A percentile compares a stretch with the other conserved stretches of the same genome.
phyloP scores from a whole-genome alignment of 2,329 filamentous ascomycete genomes.

The Calonectria pseudoturangicola region DNA sequence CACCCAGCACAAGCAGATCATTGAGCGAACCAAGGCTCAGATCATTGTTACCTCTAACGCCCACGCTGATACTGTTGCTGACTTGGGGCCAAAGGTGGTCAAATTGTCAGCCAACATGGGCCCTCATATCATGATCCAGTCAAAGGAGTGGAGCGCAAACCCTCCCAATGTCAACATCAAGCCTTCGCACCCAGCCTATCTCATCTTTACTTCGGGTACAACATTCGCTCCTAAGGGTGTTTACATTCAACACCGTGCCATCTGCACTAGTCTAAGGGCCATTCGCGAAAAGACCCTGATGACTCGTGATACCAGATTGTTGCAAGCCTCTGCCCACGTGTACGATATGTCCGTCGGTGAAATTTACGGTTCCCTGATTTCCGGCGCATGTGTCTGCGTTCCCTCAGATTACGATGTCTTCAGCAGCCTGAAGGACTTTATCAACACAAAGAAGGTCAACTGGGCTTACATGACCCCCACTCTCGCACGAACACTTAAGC shows the following conservation, averaged over 20 bases:
- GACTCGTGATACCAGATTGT: conserved; percentile 20
- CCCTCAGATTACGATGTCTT: conserved; percentile 29
- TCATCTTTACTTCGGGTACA: conserved; percentile 53
- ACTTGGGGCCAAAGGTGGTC: neutral
- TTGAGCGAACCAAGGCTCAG: neutral
- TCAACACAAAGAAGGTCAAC: conserved; percentile 19
- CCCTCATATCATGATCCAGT: neutral
- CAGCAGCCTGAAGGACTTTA: conserved; percentile 22
- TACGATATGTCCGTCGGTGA: conserved; percentile 33
- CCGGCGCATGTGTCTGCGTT: conserved; percentile 38
- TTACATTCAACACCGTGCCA: conserved; percentile 44
- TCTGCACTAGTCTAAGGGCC: conserved; percentile 39
- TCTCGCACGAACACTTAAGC: conserved; percentile 13
- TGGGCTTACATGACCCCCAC: conserved; percentile 29
- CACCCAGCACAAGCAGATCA: conserved; percentile 2
- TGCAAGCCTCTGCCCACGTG: conserved; percentile 38
- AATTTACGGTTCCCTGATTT: conserved; percentile 31
- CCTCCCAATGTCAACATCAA: neutral
- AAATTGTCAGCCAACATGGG: conserved; percentile 16
- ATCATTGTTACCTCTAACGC: neutral
- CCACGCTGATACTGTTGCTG: neutral
- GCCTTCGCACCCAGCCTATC: conserved; percentile 40
- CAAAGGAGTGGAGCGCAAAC: neutral
- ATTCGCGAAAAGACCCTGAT: conserved; percentile 26
- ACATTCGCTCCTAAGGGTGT: conserved; percentile 53